Base-by-base conservation (phyloP, 345 rosid genomes). In the Theobroma cacao region DNA sequence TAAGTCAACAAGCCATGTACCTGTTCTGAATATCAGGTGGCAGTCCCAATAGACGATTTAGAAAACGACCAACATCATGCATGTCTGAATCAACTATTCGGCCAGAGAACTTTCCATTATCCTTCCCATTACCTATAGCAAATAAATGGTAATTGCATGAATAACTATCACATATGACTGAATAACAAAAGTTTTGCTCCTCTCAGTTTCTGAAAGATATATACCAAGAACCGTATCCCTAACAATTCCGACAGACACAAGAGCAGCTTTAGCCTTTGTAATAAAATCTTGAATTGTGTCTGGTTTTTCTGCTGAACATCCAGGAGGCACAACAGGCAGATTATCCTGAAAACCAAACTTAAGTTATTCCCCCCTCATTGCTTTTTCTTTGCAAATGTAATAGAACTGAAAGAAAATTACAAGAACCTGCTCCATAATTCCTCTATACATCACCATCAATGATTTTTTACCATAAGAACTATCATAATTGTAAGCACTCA, bases 21-120 rank as follows among this genome's bases (percentile, higher is more conserved):
- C 98, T 90, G 85, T 96, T 96, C 78, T 96, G 99, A 82, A 96
- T 93, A 62, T 94, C 98, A 68, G 99, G 97, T 69, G 99, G 97
- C 84, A 96, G 87, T 73, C 99, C 99, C 67, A 94, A 84, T 77
- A 96, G 94, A 34, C 99, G 92, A 87, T 95, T 95, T 61, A 95
- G 89, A 81, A 93, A 95, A 82, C 98, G 91, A 22, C 98, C 99
- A 82, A 92, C 95, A 78, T 95, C 99, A 74, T 93, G 98, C 99
- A 95, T 95, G 82, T 95, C 99, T 22, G 99, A 93, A 88, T 95
- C 99, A 86, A 93, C 85, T 78, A 95, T 95, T 74, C 99, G 98
- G 70, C 99, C 98, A n/a, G 97, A 87, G 30, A 90, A 80, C 82
- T 92, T 95, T 30, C 91, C 91, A 80, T 66, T 75, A 82, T 94